Percentiles rank a stretch among this genome's conserved stretches.
Evolutionary conservation across 805 yeast genomes (phyloP).

Genomic region (Komagataella kurtzmanii): DNA sequence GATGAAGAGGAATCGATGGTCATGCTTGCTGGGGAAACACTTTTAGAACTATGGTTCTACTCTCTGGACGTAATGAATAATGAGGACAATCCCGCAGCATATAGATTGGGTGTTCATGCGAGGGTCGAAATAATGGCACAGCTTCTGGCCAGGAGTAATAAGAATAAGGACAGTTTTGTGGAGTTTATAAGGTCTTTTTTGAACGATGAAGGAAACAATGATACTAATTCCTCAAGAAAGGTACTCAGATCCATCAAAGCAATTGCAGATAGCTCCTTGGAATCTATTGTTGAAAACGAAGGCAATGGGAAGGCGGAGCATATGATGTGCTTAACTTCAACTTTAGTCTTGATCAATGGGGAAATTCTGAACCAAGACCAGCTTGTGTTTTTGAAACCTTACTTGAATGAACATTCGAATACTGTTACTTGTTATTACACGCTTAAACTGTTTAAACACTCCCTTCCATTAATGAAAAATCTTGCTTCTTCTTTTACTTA

Average conservation of each 20-base stretch:
- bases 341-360: constrained; percentile 39
- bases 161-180: constrained; percentile 18
- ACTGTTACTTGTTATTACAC: constrained; percentile 32
- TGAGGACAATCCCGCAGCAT: not conserved
- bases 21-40: constrained; percentile 23
- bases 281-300: constrained; percentile 18
- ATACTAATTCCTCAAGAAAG: constrained; percentile 19
- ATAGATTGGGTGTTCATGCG: not conserved
- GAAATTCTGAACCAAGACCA: constrained; percentile 53
- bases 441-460: constrained; percentile 37
- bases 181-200: constrained; percentile 32
- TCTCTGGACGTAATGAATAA: not conserved
- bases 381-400: constrained; percentile 51
- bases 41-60: constrained; percentile 25
- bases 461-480: constrained; percentile 27
- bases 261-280: constrained; percentile 23
- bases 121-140: constrained; percentile 22
- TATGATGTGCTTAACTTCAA: constrained; percentile 36
- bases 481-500: constrained; percentile 37
- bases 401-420: constrained; percentile 33
- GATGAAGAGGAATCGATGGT: constrained; percentile 56
- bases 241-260: constrained; percentile 11
- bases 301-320: constrained; percentile 16
- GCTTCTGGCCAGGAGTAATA: constrained; percentile 22
- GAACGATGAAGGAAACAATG: constrained; percentile 11